Evolutionary conservation across 768 basidiomycete species (phyloP), one percentile per base, ranked within the genome.

Genomic region (Lactarius pseudohatsudake): DNA sequence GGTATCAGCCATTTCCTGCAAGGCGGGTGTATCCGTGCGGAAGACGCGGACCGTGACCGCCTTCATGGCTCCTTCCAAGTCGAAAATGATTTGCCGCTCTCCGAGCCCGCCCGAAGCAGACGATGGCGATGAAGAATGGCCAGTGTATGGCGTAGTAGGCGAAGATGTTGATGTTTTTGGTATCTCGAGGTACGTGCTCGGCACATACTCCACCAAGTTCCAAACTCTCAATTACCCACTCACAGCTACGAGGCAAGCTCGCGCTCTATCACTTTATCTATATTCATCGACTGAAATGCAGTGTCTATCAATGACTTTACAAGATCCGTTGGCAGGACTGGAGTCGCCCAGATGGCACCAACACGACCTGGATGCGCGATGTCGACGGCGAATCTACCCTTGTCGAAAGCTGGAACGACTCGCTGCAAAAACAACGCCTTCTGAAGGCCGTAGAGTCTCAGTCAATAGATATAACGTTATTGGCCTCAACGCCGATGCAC

Each of bases 161-260:
- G 70, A 70, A 32, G 68, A 70, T 22, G 45, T 70, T 18, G 70
- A 70, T 54, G 67, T 68, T 4, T 69, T 70, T 36, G 67, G 69
- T 10, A 50, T 38, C 20, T 59, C 68, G 22, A 61, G 34, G 69
- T 70, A n/a, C 36, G 59, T n/a, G 11, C 18, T 28, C 8, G 4
- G 22, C 22, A 3, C 32, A 40, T 28, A 38, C 18, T 18, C 38
- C 15, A 20, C 47, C 28, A 4, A 4, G 5, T 34, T 26, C 4
- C 40, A 36, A 8, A n/a, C 53, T 22, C 56, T 26, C 20, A 53
- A 0, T 9, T 15, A 36, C 41, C 13, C 20, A 2, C 18, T 10
- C 38, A 28, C 47, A 70, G 69, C 26, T 69, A 70, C 20, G 69
- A 70, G 69, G 69, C 26, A 61, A 69, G 69, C 59, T 2, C 16